These are phyloP conservation scores for Dimargaris cristalligena DNA, from an alignment of 192 early-diverging fungal species.

Conservation along the genomic window DNA sequence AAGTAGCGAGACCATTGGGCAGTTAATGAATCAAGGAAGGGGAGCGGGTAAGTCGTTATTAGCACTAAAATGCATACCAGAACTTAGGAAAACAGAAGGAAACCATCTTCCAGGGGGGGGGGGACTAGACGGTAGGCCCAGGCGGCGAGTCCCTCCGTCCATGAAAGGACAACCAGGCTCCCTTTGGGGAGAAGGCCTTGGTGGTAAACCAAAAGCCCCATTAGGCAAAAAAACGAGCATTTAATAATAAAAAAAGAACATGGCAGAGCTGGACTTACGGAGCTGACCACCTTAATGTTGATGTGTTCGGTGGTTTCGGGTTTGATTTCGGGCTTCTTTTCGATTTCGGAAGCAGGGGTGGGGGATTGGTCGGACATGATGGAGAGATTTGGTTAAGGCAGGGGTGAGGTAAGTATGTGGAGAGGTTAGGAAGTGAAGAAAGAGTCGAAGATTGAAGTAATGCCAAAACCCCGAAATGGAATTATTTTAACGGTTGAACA, in stretches of 20 bases:
- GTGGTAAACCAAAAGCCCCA: too few relatives aligned
- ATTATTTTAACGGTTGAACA: neutral
- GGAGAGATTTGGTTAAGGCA: neutral
- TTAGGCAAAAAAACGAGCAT: too few relatives aligned
- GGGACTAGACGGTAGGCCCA: too few relatives aligned
- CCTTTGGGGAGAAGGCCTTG: too few relatives aligned
- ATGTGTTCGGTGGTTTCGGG: constrained; percentile 49
- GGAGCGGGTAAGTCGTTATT: too few relatives aligned
- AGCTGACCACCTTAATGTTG: constrained; percentile 78
- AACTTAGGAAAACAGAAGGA: too few relatives aligned
- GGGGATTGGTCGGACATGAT: constrained; percentile 3
- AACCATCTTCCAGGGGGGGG: too few relatives aligned
- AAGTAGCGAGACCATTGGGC: constrained; percentile 9
- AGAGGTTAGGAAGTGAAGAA: neutral
- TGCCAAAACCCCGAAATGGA: neutral
- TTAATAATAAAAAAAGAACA: too few relatives aligned
- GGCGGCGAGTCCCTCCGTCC: too few relatives aligned
- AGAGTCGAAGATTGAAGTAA: neutral
- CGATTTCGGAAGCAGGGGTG: constrained; percentile 25
- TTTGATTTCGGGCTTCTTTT: constrained; percentile 36
- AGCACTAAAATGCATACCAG: too few relatives aligned
- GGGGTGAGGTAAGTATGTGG: neutral
- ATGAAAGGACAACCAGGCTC: too few relatives aligned
- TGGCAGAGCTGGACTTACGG: constrained; percentile 45
- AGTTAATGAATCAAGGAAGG: too few relatives aligned